Conservation (phyloP, 345 rosid species). For the Eucalyptus curtisii region DNA sequence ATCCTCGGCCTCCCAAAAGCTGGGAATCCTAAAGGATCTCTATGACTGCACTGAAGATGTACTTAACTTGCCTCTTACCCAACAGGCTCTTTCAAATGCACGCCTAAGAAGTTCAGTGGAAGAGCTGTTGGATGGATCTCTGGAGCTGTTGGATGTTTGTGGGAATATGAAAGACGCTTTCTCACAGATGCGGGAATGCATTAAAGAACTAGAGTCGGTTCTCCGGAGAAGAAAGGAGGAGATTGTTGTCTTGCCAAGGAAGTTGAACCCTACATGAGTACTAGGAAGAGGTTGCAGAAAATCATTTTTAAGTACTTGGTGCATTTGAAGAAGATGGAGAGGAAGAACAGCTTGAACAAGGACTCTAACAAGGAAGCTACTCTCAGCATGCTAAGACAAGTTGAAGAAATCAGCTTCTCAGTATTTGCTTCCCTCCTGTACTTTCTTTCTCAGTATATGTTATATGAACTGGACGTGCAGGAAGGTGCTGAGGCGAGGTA, state of each 20-base stretch:
- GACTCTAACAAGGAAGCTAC: neutral
- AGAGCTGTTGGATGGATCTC: conserved; percentile 24
- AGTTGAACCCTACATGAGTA: neutral
- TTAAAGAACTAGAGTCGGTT: conserved; percentile 13
- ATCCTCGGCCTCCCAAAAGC: neutral
- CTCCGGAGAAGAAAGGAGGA: conserved; percentile 12
- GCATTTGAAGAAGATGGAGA: conserved; percentile 7
- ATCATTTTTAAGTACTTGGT: neutral
- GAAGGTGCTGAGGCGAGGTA: too few species aligned
- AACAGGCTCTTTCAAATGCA: neutral
- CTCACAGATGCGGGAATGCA: conserved; percentile 11
- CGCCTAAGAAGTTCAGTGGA: neutral
- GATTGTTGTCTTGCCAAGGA: conserved; percentile 1
- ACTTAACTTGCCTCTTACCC: neutral
- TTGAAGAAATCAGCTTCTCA: conserved; percentile 5
- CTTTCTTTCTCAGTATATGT: neutral
- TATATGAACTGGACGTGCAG: too few species aligned
- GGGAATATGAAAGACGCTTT: conserved; percentile 18
- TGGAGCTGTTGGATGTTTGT: conserved; percentile 25
- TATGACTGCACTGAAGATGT: neutral
- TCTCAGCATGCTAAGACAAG: conserved; percentile 9
- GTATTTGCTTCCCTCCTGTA: conserved; percentile 14
- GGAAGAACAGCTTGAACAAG: neutral
- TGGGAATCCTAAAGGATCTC: conserved; percentile 10
- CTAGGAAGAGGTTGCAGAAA: conserved; percentile 19